Evolutionary conservation across 2,329 filamentous ascomycete genomes (phyloP), one percentile per base, ranked within the genome.

Genomic region (Fulvia fulva): DNA sequence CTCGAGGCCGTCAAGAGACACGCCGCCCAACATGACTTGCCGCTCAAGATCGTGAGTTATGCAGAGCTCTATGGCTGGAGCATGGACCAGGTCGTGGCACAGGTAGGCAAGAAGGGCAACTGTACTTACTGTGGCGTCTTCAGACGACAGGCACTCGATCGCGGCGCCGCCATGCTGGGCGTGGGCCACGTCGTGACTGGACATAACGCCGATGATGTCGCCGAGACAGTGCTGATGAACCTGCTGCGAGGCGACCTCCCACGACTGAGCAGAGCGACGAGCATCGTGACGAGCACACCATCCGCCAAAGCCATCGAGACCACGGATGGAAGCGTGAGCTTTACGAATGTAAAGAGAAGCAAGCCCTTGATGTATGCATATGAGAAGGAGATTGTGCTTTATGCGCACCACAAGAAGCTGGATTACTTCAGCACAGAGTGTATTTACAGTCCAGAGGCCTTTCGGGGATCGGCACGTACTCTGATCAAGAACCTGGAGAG

Each of bases 71-170:
- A 99, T 73, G 94, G 93, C 8, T 99, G 94, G 94, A 97, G 92
- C 0, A 99, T 99, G 94, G 94, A 99, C 70, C 91, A 97, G 71
- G 94, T 99, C 9, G 95, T 99, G 3, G 89, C 92, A 68, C 90
- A 93, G 50, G 89, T 99, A 52, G 94, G 94, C 14, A 97, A 97
- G 78, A 97, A 97, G 75, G 92, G 93, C 28, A 99, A 99, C 75
- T 99, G 94, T 81, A 99, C 95, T 28, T 99, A 99, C 71, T 99
- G 94, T 70, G 94, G 94, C 14, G 94, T 99, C 19, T 99, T 99
- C 72, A 83, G 94, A 55, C 83, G 95, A 58, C 94, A 99, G 77
- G 94, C 94, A 1, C 81, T 99, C 32, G 94, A 99, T 73, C 86
- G 94, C 8, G 94, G 94, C 19, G 91, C 94, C 5, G 92, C 91